Evolutionary conservation across 2,329 filamentous ascomycete genomes (phyloP).

Genomic region (Eurotiales sp.): DNA sequence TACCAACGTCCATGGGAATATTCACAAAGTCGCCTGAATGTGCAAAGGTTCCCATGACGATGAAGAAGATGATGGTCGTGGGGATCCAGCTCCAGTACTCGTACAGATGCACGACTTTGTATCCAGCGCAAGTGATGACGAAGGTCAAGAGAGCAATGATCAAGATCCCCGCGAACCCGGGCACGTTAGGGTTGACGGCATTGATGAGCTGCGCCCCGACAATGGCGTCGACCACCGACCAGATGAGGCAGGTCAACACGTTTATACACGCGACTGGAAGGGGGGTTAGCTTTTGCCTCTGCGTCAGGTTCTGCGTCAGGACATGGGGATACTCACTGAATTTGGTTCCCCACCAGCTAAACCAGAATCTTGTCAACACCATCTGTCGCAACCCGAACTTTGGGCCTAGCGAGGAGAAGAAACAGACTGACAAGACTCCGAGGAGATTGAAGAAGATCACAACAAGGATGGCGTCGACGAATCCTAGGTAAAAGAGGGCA

Average conservation of each 20-base stretch:
- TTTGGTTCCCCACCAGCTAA: slow-evolving; percentile 68
- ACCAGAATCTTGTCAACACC: slow-evolving; percentile 72
- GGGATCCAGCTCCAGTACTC: slow-evolving; percentile 74
- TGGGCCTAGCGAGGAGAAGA: slow-evolving; percentile 58
- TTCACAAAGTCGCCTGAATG: slow-evolving; percentile 63
- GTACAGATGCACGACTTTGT: slow-evolving; percentile 72
- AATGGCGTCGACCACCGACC: slow-evolving; percentile 73
- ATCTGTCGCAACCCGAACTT: slow-evolving; percentile 73
- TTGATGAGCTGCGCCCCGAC: slow-evolving; percentile 75
- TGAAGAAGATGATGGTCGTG: slow-evolving; percentile 67
- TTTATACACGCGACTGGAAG: slow-evolving; percentile 63
- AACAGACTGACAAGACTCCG: neutral
- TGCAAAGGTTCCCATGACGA: slow-evolving; percentile 65
- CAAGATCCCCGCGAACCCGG: slow-evolving; percentile 68
- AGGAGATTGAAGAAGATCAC: slow-evolving; percentile 66
- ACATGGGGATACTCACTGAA: slow-evolving; percentile 48
- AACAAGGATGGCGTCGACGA: slow-evolving; percentile 66
- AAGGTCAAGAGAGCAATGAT: slow-evolving; percentile 68
- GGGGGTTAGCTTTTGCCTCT: neutral
- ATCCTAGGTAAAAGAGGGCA: slow-evolving; percentile 65
- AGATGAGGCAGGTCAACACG: slow-evolving; percentile 68
- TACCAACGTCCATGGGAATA: slow-evolving; percentile 57
- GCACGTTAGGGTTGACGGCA: slow-evolving; percentile 66
- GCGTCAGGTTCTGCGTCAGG: neutral
- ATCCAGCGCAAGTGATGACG: slow-evolving; percentile 66